Evolutionary conservation across 2,329 filamentous ascomycete species (phyloP), one percentile per base, ranked within the genome.

Genomic region (Hypoxylon sp.): DNA sequence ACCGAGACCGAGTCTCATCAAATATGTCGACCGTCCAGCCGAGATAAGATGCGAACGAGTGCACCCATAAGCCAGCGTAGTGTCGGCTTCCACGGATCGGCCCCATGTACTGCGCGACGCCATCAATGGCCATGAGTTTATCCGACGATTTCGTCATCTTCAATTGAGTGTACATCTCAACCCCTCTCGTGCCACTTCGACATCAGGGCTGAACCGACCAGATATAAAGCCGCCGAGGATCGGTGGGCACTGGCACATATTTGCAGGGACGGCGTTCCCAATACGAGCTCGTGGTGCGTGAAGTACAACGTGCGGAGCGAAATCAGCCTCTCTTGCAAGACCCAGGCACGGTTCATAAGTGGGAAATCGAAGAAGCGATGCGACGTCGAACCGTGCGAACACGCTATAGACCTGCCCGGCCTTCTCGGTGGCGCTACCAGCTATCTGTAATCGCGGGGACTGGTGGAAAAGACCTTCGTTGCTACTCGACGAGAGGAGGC

Each of bases 251-350:
- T 66, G 46, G 46, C 64, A 66, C 19, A 26, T 15, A 13, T 48
- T 48, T 52, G n/a, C 20, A 17, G 28, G 37, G 34, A 30, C 54
- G 54, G 32, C 64, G 64, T 20, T 66, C 60, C 56, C 56, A 66
- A 66, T 17, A 58, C 26, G 30, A 66, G 46, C 43, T 66, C 64
- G 15, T 58, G 17, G 10, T 49, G 37, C 20, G 59, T 63, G 28
- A 64, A 66, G 28, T 63, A 54, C 32, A 66, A n/a, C 15, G 63
- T 49, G 17, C 64, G 51, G 13, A 59, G 56, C 11, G 64, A 66
- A n/a, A 66, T 20, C n/a, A 41, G 37, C n/a, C 37, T 7, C n/a
- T 20, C 60, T 46, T 67, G 15, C n/a, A 48, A 24, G 7, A 48
- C 46, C 46, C 26, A 48, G n/a, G 46, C 46, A 10, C 46, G 24